phyloP scores from a whole-genome alignment of 2,329 filamentous ascomycete genomes.

The Thielaviopsis cerberus region DNA sequence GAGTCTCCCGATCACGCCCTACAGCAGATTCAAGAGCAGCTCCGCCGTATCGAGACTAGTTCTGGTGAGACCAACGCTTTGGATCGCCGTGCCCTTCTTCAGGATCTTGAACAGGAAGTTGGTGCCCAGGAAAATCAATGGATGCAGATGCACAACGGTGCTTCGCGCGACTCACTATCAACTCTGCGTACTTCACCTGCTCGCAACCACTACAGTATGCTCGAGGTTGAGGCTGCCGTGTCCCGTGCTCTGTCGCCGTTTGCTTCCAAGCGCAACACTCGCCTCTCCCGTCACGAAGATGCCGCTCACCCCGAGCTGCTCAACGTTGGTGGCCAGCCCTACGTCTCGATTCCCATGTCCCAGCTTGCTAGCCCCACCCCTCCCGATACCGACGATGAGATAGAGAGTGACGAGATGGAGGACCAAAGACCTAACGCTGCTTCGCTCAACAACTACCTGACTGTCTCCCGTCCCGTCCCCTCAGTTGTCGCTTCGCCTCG shows the following conservation, averaged over 20 bases:
- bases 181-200: slow-evolving; percentile 21
- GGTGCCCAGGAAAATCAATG: slow-evolving; percentile 40
- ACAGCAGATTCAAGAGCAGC: slow-evolving; percentile 31
- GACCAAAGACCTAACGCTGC: slow-evolving; percentile 8
- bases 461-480: neutral
- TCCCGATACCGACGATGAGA: slow-evolving; percentile 28
- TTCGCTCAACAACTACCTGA: neutral
- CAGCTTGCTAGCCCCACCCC: slow-evolving; percentile 34
- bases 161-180: slow-evolving; percentile 33
- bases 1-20: slow-evolving; percentile 33
- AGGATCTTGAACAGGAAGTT: slow-evolving; percentile 44
- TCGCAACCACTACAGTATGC: neutral
- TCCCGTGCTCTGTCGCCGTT: slow-evolving; percentile 1
- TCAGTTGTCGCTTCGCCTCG: slow-evolving; percentile 1
- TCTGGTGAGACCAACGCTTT: neutral
- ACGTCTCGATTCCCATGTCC: slow-evolving; percentile 13
- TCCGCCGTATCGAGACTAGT: slow-evolving; percentile 26
- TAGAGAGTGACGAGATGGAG: neutral
- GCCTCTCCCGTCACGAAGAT: slow-evolving; percentile 2
- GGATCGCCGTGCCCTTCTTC: slow-evolving; percentile 25
- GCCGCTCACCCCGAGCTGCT: slow-evolving; percentile 7
- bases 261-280: slow-evolving; percentile 2
- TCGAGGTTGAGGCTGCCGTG: neutral
- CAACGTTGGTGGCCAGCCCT: slow-evolving; percentile 1
- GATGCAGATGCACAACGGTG: slow-evolving; percentile 35